Conservation (phyloP, 78 protist species). For the Mantamonas sphyraenae region DNA sequence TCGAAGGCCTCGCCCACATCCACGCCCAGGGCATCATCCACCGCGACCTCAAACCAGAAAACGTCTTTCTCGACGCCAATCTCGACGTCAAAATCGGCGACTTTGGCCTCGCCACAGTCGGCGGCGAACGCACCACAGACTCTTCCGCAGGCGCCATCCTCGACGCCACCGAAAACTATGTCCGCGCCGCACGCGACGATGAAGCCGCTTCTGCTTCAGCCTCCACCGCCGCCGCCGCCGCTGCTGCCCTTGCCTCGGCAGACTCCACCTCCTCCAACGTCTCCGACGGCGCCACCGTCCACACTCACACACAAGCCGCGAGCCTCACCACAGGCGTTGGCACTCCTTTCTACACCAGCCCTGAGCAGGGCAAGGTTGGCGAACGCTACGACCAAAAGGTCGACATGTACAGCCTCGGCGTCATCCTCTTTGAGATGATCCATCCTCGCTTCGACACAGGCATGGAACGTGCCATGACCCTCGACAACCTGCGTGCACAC, state of each 20-base stretch:
- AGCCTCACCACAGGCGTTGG: neutral
- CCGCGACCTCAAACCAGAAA: slow-evolving; percentile 29
- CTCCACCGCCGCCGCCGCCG: neutral
- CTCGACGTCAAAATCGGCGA: slow-evolving; percentile 23
- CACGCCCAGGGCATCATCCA: slow-evolving; percentile 3
- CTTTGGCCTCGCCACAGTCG: slow-evolving; percentile 17
- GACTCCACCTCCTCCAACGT: neutral
- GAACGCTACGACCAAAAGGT: neutral
- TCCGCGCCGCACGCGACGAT: no score
- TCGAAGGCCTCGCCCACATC: neutral
- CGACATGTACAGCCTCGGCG: slow-evolving; percentile 2
- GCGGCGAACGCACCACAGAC: no score
- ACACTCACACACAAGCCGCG: no score
- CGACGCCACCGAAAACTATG: no score
- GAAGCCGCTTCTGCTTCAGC: no score
- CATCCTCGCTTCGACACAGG: neutral
- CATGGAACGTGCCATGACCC: neutral
- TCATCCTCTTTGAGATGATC: slow-evolving; percentile 5
- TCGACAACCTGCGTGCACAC: neutral
- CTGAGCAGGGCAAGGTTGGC: neutral
- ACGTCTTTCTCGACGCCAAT: slow-evolving; percentile 4
- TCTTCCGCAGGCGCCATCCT: no score
- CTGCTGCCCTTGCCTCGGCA: neutral
- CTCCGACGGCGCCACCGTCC: no score
- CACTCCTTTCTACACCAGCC: neutral